A percentile compares a stretch with the other conserved stretches of the same genome.
Evolutionary conservation across 2,329 filamentous ascomycete genomes (phyloP).

Genomic region (Pochonia chlamydosporia): DNA sequence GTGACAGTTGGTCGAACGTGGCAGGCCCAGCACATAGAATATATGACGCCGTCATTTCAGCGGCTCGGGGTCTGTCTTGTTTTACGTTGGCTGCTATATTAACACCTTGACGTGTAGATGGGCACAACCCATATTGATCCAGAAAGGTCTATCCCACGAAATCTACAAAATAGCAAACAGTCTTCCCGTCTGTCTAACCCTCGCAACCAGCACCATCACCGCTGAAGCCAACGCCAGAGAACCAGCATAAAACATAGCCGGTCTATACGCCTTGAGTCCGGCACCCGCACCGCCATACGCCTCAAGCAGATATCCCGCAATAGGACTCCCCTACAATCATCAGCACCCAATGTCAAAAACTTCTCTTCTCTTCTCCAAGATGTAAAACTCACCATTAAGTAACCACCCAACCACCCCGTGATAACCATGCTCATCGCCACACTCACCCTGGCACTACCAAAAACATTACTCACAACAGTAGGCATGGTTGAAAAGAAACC

Average conservation of each 20-base stretch:
- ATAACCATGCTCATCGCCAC: slow-evolving; percentile 58
- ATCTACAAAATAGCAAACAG: no score
- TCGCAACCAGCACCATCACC: slow-evolving; percentile 33
- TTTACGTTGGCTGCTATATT: no score
- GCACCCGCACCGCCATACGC: slow-evolving; percentile 45
- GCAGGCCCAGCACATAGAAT: no score
- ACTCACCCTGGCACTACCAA: slow-evolving; percentile 47
- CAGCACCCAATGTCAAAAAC: no score
- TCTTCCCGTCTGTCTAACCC: slow-evolving; percentile 17
- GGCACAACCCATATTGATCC: no score
- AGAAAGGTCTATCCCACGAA: no score
- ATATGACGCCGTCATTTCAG: no score
- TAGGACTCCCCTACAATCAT: slow-evolving; percentile 42
- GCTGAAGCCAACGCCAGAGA: slow-evolving; percentile 42
- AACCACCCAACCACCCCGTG: slow-evolving; percentile 55
- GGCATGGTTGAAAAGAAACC: slow-evolving; percentile 61
- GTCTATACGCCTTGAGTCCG: slow-evolving; percentile 48
- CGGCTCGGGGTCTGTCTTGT: no score
- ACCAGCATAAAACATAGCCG: slow-evolving; percentile 58
- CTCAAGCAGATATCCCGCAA: slow-evolving; percentile 53
- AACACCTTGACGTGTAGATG: no score
- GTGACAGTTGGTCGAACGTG: background rate
- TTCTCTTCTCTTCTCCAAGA: no score
- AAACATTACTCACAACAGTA: slow-evolving; percentile 54
- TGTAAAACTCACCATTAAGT: slow-evolving; percentile 53